Conservation (phyloP, 2,329 filamentous ascomycete species). For the Pleurostoma richardsiae region DNA sequence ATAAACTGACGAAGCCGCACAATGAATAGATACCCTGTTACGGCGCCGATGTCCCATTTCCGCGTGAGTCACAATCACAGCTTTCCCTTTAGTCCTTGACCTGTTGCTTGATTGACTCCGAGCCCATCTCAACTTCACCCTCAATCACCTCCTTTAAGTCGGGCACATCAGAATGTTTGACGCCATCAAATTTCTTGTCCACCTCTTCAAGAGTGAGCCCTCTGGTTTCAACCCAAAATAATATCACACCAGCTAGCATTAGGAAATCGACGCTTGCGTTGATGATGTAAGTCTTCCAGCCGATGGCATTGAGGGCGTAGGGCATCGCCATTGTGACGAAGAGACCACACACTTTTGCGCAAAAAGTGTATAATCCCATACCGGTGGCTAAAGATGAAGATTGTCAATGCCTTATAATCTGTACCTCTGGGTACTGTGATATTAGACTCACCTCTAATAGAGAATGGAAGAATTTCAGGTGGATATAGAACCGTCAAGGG, state of each 20-base stretch:
- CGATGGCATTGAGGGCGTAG: conserved; percentile 12
- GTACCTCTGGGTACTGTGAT: too few relatives aligned
- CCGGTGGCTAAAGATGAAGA: not conserved
- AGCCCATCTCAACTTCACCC: not conserved
- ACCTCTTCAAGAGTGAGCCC: conserved; percentile 15
- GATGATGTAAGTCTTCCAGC: conserved; percentile 16
- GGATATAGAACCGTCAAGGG: conserved; percentile 2
- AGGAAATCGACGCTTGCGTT: conserved; percentile 15
- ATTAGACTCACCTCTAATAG: not conserved
- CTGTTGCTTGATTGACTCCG: too few relatives aligned
- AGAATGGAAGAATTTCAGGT: not conserved
- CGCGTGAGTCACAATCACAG: too few relatives aligned
- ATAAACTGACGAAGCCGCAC: too few relatives aligned
- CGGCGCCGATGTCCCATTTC: too few relatives aligned
- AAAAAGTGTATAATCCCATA: conserved; percentile 1
- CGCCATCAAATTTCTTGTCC: conserved; percentile 11
- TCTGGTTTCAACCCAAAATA: conserved; percentile 12
- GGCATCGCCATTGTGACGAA: conserved; percentile 10
- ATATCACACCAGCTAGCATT: conserved; percentile 10
- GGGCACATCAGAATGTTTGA: conserved; percentile 8
- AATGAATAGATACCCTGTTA: too few relatives aligned
- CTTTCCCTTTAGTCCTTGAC: too few relatives aligned
- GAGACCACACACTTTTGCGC: not conserved
- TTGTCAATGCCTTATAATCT: too few relatives aligned
- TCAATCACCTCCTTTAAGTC: conserved; percentile 4